These are phyloP conservation scores for Ceratocystis destructans DNA, from an alignment of 2,329 filamentous ascomycete genomes.

Conservation along the genomic window DNA sequence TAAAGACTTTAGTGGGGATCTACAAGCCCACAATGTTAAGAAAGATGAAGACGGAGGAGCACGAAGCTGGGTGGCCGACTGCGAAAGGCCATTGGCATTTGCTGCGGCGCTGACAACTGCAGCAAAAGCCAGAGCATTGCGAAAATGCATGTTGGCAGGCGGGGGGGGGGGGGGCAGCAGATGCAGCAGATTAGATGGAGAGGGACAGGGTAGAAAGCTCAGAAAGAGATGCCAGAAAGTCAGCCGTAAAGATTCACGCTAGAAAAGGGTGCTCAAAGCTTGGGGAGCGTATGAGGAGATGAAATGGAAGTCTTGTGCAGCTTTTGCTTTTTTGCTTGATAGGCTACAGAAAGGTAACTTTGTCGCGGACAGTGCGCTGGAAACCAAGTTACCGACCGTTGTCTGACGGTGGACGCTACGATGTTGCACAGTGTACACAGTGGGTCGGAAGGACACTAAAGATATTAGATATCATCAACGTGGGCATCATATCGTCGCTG, in stretches of 20 bases:
- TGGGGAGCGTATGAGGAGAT: background rate
- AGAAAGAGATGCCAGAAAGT: background rate
- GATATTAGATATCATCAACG: background rate
- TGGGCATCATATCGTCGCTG: background rate
- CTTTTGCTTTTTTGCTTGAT: background rate
- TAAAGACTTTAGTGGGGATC: background rate
- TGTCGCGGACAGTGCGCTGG: background rate
- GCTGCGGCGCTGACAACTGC: background rate
- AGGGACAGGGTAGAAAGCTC: background rate
- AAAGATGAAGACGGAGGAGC: background rate
- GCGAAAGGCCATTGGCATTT: background rate
- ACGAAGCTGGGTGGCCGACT: background rate
- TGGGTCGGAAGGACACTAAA: background rate
- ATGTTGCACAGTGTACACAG: background rate
- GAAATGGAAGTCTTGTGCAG: background rate
- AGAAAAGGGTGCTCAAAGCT: background rate
- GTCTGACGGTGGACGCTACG: background rate
- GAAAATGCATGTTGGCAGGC: background rate
- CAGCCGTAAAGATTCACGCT: background rate
- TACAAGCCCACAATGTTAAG: background rate
- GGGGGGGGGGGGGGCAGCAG: background rate
- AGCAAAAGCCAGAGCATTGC: background rate
- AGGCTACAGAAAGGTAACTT: background rate
- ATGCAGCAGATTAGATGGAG: background rate
- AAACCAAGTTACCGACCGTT: background rate